Base-by-base conservation (phyloP, 106 monocot genomes). In the Acorus calamus region DNA sequence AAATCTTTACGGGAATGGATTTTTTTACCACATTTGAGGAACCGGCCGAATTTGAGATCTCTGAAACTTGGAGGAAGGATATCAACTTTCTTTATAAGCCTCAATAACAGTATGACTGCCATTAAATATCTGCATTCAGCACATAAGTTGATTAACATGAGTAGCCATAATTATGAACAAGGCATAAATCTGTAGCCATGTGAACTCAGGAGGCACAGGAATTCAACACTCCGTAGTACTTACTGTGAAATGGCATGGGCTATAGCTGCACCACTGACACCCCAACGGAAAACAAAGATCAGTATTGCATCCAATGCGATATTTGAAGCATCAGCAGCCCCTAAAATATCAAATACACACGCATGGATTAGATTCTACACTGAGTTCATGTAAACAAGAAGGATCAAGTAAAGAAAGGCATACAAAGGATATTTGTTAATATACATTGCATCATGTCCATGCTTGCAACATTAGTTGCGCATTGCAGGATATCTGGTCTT, bases 161-260 rank as follows among this genome's bases (percentile, higher is more conserved):
- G 8, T 3, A 2, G 8, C 12, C n/a, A 49, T 7, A 9, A 11
- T 6, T 46, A n/a, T 12, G 7, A 43, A 52, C 7, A 7, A 11
- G 47, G 41, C 14, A 5, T 10, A 9, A 6, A 58, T 57, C 7
- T 55, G 11, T 8, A n/a, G n/a, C n/a, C n/a, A n/a, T n/a, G n/a
- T n/a, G n/a, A n/a, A n/a, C n/a, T n/a, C 4, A 8, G 11, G 44
- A 60, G 41, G 4, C 3, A 2, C 4, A 6, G 43, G 42, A 41
- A 42, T 4, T 51, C 28, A 49, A 3, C 43, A 44, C 6, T 14
- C 4, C 49, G 52, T 1, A 14, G 13, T 62, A 49, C 86, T 82
- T 78, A 96, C 94, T 96, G 94, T 49, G 94, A 96, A 47, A 89
- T 52, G 62, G 89, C 94, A 84, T 94, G 94, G 4, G 94, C 86